phyloP scores from a whole-genome alignment of 768 basidiomycete genomes.

The Auricularia sp. region DNA sequence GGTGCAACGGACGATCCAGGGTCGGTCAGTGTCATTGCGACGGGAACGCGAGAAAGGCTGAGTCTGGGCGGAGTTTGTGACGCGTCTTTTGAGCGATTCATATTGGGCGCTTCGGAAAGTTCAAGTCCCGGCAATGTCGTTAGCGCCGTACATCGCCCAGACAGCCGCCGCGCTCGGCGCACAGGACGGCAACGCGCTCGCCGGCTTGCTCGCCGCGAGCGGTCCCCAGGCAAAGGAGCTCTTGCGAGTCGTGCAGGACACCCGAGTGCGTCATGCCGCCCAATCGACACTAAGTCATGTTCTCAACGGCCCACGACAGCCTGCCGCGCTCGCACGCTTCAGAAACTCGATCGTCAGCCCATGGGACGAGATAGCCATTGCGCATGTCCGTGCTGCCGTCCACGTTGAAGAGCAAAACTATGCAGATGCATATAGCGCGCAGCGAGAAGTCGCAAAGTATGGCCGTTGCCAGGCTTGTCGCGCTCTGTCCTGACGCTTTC shows the following conservation, averaged over 20 bases:
- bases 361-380: constrained; percentile 81
- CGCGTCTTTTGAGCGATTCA: constrained; percentile 4
- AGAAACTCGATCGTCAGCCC: constrained; percentile 58
- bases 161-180: not conserved
- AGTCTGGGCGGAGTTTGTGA: not conserved
- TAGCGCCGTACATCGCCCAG: not conserved
- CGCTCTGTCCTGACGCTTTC: not conserved
- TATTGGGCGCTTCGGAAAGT: constrained; percentile 1
- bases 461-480: not conserved
- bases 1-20: not conserved
- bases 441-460: constrained; percentile 59
- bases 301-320: not conserved
- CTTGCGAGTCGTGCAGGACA: not conserved
- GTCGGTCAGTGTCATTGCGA: no score
- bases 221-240: not conserved
- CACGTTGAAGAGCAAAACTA: constrained; percentile 58
- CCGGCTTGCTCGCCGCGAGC: not conserved
- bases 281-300: not conserved
- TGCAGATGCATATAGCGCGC: constrained; percentile 71
- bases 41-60: not conserved
- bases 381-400: constrained; percentile 68
- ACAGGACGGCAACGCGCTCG: not conserved
- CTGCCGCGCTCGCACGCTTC: constrained; percentile 29
- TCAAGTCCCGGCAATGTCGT: constrained; percentile 5
- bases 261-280: not conserved